These are phyloP conservation scores for Quercus agrifolia DNA, from an alignment of 306 rosid species.

Conservation along the genomic window DNA sequence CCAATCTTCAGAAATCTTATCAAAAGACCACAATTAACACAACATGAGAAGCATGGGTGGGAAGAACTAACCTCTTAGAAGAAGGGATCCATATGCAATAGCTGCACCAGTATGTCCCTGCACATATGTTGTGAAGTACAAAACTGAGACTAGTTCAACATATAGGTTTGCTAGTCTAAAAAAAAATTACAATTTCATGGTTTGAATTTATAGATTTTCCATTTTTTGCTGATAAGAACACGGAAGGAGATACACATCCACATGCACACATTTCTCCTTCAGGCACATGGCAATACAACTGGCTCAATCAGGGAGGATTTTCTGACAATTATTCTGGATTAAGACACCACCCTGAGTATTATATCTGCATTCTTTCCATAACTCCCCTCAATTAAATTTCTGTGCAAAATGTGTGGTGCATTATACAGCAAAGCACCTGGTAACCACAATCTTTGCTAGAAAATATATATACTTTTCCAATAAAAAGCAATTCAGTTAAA, in stretches of 20 bases:
- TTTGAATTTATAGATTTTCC: background rate
- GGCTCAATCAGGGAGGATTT: background rate
- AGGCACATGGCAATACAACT: background rate
- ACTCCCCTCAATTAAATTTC: background rate
- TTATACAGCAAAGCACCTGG: background rate
- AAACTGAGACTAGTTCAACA: background rate
- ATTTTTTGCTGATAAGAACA: slow-evolving; percentile 1
- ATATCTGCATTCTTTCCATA: background rate
- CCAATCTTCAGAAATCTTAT: background rate
- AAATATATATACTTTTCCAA: background rate
- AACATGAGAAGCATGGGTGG: slow-evolving; percentile 5
- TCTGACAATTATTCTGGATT: background rate
- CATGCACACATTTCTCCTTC: background rate
- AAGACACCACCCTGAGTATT: background rate
- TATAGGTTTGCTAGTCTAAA: background rate
- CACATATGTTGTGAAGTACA: slow-evolving; percentile 6
- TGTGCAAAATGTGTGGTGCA: background rate
- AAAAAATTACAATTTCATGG: background rate
- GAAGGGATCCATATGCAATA: slow-evolving; percentile 91
- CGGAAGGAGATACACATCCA: background rate
- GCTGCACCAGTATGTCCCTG: slow-evolving; percentile 97
- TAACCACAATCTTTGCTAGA: background rate
- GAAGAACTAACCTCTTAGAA: slow-evolving; percentile 66
- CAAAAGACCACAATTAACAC: background rate
- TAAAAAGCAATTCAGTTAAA: background rate